Percentiles rank a stretch among this genome's conserved stretches.
Evolutionary conservation across 2,329 filamentous ascomycete genomes (phyloP).

Genomic region (Fusarium decemcellulare): DNA sequence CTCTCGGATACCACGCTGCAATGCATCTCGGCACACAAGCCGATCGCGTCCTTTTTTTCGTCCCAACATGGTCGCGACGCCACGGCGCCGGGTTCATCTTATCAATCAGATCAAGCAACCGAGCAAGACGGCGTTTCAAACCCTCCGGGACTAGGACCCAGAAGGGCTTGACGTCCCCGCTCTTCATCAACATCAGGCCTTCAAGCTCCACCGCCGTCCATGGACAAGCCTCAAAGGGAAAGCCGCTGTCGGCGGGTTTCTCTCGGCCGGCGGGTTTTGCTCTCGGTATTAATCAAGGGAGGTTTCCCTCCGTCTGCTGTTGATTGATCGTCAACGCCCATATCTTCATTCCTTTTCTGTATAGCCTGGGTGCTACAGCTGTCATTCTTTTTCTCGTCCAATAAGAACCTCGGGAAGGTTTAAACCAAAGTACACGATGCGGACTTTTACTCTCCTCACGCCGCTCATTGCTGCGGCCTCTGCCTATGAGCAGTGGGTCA

Average conservation of each 20-base stretch:
- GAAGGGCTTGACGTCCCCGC: constrained; percentile 21
- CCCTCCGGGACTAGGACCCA: not conserved
- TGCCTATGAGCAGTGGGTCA: constrained; percentile 50
- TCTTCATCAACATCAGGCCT: constrained; percentile 33
- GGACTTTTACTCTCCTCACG: constrained; percentile 25
- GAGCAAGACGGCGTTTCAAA: not conserved
- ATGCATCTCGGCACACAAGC: not conserved
- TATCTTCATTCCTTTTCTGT: constrained; percentile 5
- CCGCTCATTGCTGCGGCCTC: constrained; percentile 45
- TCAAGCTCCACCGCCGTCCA: constrained; percentile 29
- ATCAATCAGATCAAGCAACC: constrained; percentile 37
- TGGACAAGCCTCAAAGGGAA: constrained; percentile 3
- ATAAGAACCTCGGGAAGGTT: constrained; percentile 30
- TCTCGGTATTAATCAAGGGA: constrained; percentile 12
- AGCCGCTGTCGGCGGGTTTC: not conserved
- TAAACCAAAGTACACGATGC: constrained; percentile 21
- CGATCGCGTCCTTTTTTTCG: constrained; percentile 5
- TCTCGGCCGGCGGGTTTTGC: too few relatives aligned
- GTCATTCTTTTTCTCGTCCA: constrained; percentile 16
- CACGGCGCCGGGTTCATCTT: constrained; percentile 26
- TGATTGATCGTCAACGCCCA: not conserved
- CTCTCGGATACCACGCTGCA: not conserved
- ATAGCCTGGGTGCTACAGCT: constrained; percentile 10
- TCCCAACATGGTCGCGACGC: constrained; percentile 11
- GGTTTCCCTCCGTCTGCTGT: not conserved